phyloP scores from a whole-genome alignment of 768 basidiomycete species.

The Psilocybe sp. region DNA sequence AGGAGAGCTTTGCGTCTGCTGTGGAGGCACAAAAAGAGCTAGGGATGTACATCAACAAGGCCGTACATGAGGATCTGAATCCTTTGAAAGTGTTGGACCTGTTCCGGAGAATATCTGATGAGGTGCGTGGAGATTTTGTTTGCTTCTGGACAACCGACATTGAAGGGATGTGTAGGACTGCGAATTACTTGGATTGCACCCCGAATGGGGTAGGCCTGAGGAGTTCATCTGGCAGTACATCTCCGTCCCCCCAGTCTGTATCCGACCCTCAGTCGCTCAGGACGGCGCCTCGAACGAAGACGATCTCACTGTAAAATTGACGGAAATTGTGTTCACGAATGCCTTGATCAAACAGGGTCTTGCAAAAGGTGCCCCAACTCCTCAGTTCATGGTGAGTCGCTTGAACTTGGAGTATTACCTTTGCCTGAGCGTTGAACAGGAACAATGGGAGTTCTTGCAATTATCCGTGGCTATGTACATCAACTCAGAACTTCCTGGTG shows the following conservation, averaged over 20 bases:
- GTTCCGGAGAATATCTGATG: conserved; percentile 89
- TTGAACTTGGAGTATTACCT: neutral
- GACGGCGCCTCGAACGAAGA: conserved; percentile 99
- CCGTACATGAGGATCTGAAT: conserved; percentile 90
- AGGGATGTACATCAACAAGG: conserved; percentile 79
- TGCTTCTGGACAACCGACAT: neutral
- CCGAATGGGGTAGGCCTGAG: conserved; percentile 88
- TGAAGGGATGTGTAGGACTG: conserved; percentile 62
- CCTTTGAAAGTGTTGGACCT: conserved; percentile 91
- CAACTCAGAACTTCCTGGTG: conserved; percentile 94
- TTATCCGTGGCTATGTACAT: conserved; percentile 96
- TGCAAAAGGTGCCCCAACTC: conserved; percentile 81
- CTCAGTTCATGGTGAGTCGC: conserved; percentile 76
- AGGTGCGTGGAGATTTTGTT: conserved; percentile 43
- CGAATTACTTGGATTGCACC: conserved; percentile 89
- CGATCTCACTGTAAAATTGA: conserved; percentile 94
- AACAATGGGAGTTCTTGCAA: conserved; percentile 98
- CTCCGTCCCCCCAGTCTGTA: conserved; percentile 96
- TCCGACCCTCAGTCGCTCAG: conserved; percentile 94
- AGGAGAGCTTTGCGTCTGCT: conserved; percentile 76
- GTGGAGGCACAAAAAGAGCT: conserved; percentile 87
- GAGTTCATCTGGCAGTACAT: conserved; percentile 99
- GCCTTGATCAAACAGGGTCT: conserved; percentile 89
- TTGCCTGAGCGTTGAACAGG: conserved; percentile 41
- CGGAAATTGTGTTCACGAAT: conserved; percentile 95